phyloP scores from a whole-genome alignment of 1,284 basidiomycete species.

The Cryptococcus jaspeensis region DNA sequence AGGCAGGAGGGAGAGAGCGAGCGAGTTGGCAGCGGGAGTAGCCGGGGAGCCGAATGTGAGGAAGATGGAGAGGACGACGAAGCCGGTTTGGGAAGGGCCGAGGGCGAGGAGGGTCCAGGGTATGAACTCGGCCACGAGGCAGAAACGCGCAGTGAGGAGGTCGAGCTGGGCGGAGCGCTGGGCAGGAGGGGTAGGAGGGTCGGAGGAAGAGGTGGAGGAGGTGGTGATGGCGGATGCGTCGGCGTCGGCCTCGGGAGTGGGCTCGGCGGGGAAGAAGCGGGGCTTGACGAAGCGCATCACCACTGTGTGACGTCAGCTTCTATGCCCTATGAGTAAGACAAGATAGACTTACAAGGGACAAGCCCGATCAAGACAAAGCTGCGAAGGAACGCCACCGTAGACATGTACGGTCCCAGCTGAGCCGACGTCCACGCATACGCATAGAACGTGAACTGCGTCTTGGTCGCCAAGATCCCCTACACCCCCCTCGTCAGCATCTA shows the following conservation, averaged over 20 bases:
- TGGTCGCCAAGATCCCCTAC: slow-evolving; percentile 64
- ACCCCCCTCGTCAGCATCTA: not conserved
- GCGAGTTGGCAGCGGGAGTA: slow-evolving; percentile 41
- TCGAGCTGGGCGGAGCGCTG: slow-evolving; percentile 42
- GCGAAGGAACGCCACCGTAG: slow-evolving; percentile 60
- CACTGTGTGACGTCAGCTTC: slow-evolving; percentile 22
- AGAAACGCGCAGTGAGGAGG: slow-evolving; percentile 40
- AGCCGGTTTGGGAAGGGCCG: slow-evolving; percentile 25
- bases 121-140: slow-evolving; percentile 58
- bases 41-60: slow-evolving; percentile 38
- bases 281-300: slow-evolving; percentile 46
- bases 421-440: slow-evolving; percentile 72
- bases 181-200: slow-evolving; percentile 14
- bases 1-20: slow-evolving; percentile 46
- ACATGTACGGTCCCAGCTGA: slow-evolving; percentile 74
- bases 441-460: slow-evolving; percentile 68
- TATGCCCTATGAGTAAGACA: not conserved
- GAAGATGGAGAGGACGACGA: slow-evolving; percentile 35
- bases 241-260: not conserved
- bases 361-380: slow-evolving; percentile 63
- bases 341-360: slow-evolving; percentile 56
- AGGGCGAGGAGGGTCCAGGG: slow-evolving; percentile 57
- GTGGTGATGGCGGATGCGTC: slow-evolving; percentile 5
- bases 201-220: slow-evolving; percentile 1
- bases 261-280: slow-evolving; percentile 17